Base-by-base conservation (phyloP, 352 stramenopile genomes). In the Phytophthora ramorum region DNA sequence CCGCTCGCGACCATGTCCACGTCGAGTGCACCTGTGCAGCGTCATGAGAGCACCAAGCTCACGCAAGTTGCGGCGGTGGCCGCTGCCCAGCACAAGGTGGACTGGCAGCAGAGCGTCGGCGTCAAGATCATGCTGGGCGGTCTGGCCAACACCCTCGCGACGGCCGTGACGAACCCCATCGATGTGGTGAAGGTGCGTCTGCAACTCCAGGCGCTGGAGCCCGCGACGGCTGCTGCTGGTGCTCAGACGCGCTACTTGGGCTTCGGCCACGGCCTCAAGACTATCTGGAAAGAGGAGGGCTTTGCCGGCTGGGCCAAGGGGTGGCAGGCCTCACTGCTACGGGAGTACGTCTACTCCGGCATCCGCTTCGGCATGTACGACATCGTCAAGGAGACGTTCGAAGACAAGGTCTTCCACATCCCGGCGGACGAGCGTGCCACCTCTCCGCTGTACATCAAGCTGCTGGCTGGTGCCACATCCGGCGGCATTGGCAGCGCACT, bases 291-390 rank as follows among this genome's bases (percentile, higher is more conserved):
- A 3, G 75, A 89, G 34, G 85, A 93, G 64, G 85, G 85, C 51
- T 58, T 82, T 22, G 44, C 62, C 14, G 83, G 80, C 19, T 76
- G 81, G 50, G 79, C 71, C 66, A 85, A 85, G 44, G 86, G 86
- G 17, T 69, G 88, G 41, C 70, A 79, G 50, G 78, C 86, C 13
- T 85, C 82, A 20, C 53, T 91, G 30, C 56, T 89, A 16, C 80
- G 86, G 22, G 82, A 91, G 38, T 81, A 72, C 16, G 78, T 82
- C 16, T 94, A 94, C 77, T 86, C 78, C 24, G 82, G 75, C 41
- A 70, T 94, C 57, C 80, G 86, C 53, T 87, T 94, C 50, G 86
- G 86, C 3, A 66, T 89, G 22, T 93, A 93, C 66, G 83, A 91
- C 49, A 72, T 79, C 14, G 66, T 90, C 53, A 94, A 94, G 66